Percentiles rank a stretch among this genome's conserved stretches.
These are phyloP conservation scores for Herpetomonas samuelpessoai DNA, from an alignment of 208 protist species.

Conservation along the genomic window DNA sequence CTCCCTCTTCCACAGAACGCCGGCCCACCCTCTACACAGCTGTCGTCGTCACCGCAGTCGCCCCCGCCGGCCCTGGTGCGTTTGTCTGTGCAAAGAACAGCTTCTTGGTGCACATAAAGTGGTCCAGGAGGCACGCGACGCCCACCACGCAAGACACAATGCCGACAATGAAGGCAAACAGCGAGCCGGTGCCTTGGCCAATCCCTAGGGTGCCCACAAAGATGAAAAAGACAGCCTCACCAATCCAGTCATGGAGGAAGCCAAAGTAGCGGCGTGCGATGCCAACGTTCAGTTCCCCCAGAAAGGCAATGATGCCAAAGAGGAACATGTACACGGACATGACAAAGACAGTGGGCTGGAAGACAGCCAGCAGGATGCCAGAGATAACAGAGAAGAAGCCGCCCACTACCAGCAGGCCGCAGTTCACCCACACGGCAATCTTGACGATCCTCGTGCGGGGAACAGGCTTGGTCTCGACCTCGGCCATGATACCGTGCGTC, in stretches of 20 bases:
- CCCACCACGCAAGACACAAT: constrained; percentile 24
- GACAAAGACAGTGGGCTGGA: constrained; percentile 16
- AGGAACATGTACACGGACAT: constrained; percentile 33
- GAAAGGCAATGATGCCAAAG: constrained; percentile 24
- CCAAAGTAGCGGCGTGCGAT: constrained; percentile 25
- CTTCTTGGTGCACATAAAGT: constrained; percentile 24
- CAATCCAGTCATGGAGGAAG: constrained; percentile 27
- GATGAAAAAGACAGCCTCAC: constrained; percentile 34
- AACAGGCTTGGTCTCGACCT: constrained; percentile 7
- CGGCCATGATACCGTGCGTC: too few species aligned
- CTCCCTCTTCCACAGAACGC: too few species aligned
- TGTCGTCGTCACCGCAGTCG: too few species aligned
- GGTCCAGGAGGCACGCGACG: constrained; percentile 26
- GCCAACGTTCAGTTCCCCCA: constrained; percentile 19
- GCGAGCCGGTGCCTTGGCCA: constrained; percentile 15
- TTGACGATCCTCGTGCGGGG: constrained; percentile 9
- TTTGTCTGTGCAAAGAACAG: background rate
- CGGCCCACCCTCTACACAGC: too few species aligned
- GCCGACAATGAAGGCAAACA: constrained; percentile 22
- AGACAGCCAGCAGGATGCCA: constrained; percentile 24
- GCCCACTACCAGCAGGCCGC: constrained; percentile 20
- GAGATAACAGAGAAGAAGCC: constrained; percentile 22
- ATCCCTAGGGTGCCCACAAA: constrained; percentile 42
- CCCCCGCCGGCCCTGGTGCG: background rate
- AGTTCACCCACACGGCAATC: constrained; percentile 23